A percentile compares a stretch with the other conserved stretches of the same genome.
Evolutionary conservation across 129 eudicot species (phyloP).

Genomic region (Silybum marianum): DNA sequence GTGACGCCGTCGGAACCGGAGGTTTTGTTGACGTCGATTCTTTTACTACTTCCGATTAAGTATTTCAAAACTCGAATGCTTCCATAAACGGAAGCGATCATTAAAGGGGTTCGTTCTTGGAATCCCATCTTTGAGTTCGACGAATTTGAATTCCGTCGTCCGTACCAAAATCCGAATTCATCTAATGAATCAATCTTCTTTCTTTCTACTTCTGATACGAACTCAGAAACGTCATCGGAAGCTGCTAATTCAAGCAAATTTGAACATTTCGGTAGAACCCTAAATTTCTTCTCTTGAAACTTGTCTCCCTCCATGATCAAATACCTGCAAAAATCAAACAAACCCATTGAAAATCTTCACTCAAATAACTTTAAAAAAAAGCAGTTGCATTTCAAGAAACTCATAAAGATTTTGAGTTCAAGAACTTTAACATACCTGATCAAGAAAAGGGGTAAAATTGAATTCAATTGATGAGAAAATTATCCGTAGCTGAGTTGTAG

Average conservation of each 20-base stretch:
- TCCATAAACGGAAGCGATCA: constrained; percentile 85
- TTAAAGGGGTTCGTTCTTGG: constrained; percentile 67
- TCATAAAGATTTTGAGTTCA: neutral
- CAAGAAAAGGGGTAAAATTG: neutral
- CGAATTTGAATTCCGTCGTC: constrained; percentile 58
- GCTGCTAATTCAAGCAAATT: constrained; percentile 81
- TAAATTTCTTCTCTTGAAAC: constrained; percentile 22
- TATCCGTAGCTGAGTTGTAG: constrained; percentile 10
- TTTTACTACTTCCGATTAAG: constrained; percentile 33
- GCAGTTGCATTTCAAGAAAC: neutral
- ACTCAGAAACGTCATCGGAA: constrained; percentile 54
- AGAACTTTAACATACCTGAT: neutral
- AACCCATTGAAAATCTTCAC: neutral
- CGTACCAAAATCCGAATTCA: constrained; percentile 75
- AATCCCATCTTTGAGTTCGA: constrained; percentile 61
- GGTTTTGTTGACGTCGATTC: constrained; percentile 50
- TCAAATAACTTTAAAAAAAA: neutral
- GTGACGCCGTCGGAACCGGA: constrained; percentile 71
- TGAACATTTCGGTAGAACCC: constrained; percentile 22
- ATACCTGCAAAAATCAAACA: constrained; percentile 16
- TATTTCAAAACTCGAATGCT: constrained; percentile 55
- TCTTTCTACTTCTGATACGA: constrained; percentile 49
- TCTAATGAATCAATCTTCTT: constrained; percentile 34
- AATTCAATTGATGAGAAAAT: neutral
- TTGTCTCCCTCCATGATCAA: constrained; percentile 46